Evolutionary conservation across 2,329 filamentous ascomycete genomes (phyloP), one percentile per base, ranked within the genome.

Genomic region (Penicillium occitanis): DNA sequence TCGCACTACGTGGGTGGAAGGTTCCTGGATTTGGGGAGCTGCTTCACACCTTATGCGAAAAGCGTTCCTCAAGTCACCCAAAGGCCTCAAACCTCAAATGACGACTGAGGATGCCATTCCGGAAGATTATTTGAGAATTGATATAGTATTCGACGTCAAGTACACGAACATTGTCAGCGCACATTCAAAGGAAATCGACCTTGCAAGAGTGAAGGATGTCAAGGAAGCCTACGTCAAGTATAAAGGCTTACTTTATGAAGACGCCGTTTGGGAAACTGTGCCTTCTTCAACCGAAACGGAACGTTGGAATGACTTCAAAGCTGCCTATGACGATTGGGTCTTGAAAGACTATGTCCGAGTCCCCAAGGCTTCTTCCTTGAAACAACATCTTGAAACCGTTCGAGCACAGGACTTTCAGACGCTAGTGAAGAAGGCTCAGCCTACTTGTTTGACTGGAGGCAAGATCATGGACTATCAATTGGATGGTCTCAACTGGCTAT

Each of bases 391-490:
- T 48, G 85, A 86, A 37, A 82, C 85, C n/a, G 90, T 88, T 69
- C 89, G 92, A 68, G 78, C 80, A 11, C 80, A 84, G 48, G 81
- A 89, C 51, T 97, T 97, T 71, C 82, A 84, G n/a, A 82, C 85
- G 4, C 81, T 92, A 14, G 86, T 92, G 69, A 84, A 92, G 69
- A 82, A 88, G 44, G 79, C 82, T 14, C 94, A 98, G 73, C 95
- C 95, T 0, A 80, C 84, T 0, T 88, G 88, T 14, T 82, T 98
- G 7, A 86, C 86, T 37, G 88, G 91, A 42, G 93, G 93, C 28
- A 87, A 93, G 69, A 82, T 98, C 66, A 98, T 98, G 93, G 87
- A 88, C 40, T 98, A 99, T 73, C 95, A 99, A 75, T 80, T 96
- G 53, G 91, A 97, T 67, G 95, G 95, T 22, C 82, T 97, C 61